Conservation (phyloP, 768 basidiomycete species). For the Dentipellis fragilis region DNA sequence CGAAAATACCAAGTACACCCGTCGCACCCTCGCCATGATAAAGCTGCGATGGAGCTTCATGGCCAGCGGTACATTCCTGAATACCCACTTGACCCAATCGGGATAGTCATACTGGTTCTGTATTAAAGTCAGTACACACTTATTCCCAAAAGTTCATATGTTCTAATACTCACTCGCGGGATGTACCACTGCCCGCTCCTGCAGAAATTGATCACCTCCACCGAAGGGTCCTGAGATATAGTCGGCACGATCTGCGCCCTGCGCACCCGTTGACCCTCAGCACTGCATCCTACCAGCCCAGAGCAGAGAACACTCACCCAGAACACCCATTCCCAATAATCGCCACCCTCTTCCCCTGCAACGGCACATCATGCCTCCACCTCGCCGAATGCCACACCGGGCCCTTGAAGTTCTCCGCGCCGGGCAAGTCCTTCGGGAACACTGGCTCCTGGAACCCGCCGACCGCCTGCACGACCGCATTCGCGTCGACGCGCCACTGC, state of each 20-base stretch:
- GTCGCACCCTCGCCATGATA: constrained; percentile 37
- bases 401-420: constrained; percentile 32
- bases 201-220: constrained; percentile 42
- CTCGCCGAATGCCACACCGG: constrained; percentile 42
- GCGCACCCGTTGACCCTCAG: constrained; percentile 6
- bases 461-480: constrained; percentile 21
- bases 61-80: constrained; percentile 40
- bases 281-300: not conserved
- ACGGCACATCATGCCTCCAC: constrained; percentile 44
- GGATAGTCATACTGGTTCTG: constrained; percentile 34
- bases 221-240: constrained; percentile 38
- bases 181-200: constrained; percentile 51
- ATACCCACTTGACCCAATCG: constrained; percentile 38
- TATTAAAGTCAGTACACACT: not conserved
- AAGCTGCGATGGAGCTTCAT: constrained; percentile 37
- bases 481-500: constrained; percentile 11
- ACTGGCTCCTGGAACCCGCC: constrained; percentile 18
- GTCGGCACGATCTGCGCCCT: constrained; percentile 54
- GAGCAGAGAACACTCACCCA: constrained; percentile 25
- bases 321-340: constrained; percentile 59
- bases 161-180: constrained; percentile 29
- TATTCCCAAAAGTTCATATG: not conserved
- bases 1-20: not conserved
- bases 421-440: constrained; percentile 17
- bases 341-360: constrained; percentile 44